Base-by-base conservation (phyloP, 345 rosid species). In the Citrus australasica region DNA sequence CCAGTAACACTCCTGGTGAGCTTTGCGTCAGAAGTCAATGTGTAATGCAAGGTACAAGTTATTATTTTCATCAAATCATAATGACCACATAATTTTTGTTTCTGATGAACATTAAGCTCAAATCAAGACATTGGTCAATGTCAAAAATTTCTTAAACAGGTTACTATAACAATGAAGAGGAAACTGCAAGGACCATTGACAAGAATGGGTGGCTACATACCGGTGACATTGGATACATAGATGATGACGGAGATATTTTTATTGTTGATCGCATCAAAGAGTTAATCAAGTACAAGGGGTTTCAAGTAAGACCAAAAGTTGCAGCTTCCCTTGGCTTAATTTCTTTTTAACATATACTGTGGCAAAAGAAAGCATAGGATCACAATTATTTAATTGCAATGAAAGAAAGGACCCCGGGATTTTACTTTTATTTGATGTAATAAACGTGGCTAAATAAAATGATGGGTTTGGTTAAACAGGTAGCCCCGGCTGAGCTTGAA, bases 211-310 rank as follows among this genome's bases (percentile, higher is more conserved):
- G 98, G 98, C 90, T 94, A 24, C 98, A 94, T 73, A 94, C 98
- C 0, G 98, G 99, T 5, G 97, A 96, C 79, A 85, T 92, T 79
- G 98, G 97, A 4, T 96, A 88, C 80, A 90, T 94, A 67, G 98
- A 94, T 69, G 95, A 87, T 48, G 99, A 95, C 78, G 98, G 98
- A 37, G 97, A 94, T 69, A 84, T 96, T 38, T 94, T 94, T 76
- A 89, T 96, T 27, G 98, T 96, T 67, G 98, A 96, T 82, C 93
- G 98, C 9, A 94, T 94, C 86, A 94, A 96, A 85, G 98, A 96
- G 82, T 84, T 92, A 13, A 96, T 96, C 81, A 96, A 96, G 83
- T 96, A 88, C 81, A 96, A 96, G 82, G 98, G 99, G 4, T 96
- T 94, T 79, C 99, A 93, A 87, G 98, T 93, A 85, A 86, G 80